Evolutionary conservation across 2,329 filamentous ascomycete species (phyloP), one percentile per base, ranked within the genome.

Genomic region (Botryotinia narcissicola): DNA sequence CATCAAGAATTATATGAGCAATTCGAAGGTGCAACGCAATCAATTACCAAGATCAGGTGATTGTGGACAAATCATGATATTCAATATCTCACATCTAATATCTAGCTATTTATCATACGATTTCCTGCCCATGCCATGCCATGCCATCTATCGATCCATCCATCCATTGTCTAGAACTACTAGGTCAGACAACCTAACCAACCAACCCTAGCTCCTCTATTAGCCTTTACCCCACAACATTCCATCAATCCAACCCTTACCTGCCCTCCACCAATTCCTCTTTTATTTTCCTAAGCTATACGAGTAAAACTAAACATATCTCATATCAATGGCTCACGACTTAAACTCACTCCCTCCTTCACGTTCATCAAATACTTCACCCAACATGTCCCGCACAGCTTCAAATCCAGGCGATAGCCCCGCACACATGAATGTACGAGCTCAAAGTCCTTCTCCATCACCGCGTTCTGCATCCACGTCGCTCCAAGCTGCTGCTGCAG

Each of bases 401-500:
- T 83, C 82, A 77, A 78, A 74, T 74, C 80, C 81, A 12, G 71
- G 71, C 22, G 79, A 79, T 20, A 14, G 35, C n/a, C 71, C 71
- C 37, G 69, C 74, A 35, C 73, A 77, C 63, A 74, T 77, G 66
- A 78, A 77, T 72, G 71, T 80, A 46, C 81, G 81, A 57, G 81
- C 83, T 77, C 84, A 87, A 74, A 88, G 88, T 37, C 87, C 89
- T 40, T 88, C 88, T 46, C 86, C 88, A 66, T 90, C 90, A 62
- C 88, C 89, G 54, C 86, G 91, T 77, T 89, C 89, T 68, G 88
- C 91, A 48, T 89, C 91, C 59, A 87, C 88, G 75, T 94, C 92
- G 22, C 86, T 96, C 16, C 92, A 92, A 80, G 92, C 92, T 70
- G 90, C 93, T 20, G 92, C 92, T 12, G 90, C 92, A 61, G 88